Evolutionary conservation across 2,329 filamentous ascomycete genomes (phyloP).

Genomic region (Colletotrichum destructivum): DNA sequence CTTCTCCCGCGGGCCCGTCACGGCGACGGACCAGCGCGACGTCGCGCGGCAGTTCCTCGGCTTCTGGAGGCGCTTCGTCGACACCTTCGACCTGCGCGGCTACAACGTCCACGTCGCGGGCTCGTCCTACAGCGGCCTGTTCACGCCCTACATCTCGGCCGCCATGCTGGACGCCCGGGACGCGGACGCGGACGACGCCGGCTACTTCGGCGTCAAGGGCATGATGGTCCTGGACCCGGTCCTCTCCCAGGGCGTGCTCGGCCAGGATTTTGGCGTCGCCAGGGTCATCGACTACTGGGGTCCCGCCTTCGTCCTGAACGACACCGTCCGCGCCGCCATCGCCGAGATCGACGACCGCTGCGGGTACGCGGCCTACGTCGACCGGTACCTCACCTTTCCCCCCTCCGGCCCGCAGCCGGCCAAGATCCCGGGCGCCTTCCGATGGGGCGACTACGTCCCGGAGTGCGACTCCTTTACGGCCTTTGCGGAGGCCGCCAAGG

Average conservation of each 20-base stretch:
- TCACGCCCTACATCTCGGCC: conserved; percentile 80
- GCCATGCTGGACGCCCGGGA: conserved; percentile 74
- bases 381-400: conserved; percentile 77
- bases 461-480: conserved; percentile 70
- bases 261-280: conserved; percentile 64
- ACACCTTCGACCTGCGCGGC: conserved; percentile 76
- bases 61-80: conserved; percentile 84
- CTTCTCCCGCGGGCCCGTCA: conserved; percentile 76
- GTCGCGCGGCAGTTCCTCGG: conserved; percentile 80
- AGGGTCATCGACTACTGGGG: conserved; percentile 74
- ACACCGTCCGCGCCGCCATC: conserved; percentile 67
- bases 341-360: conserved; percentile 69
- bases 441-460: conserved; percentile 50
- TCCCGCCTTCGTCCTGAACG: conserved; percentile 74
- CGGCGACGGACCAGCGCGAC: conserved; percentile 77
- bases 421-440: conserved; percentile 57
- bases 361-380: conserved; percentile 73
- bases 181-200: conserved; percentile 63
- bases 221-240: conserved; percentile 82
- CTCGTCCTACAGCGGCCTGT: conserved; percentile 78
- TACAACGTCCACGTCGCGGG: conserved; percentile 82
- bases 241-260: conserved; percentile 66
- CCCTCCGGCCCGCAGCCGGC: conserved; percentile 72
- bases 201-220: conserved; percentile 77
- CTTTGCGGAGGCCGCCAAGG: conserved; percentile 65